Conservation (phyloP, 768 basidiomycete species). For the Russula compacta region DNA sequence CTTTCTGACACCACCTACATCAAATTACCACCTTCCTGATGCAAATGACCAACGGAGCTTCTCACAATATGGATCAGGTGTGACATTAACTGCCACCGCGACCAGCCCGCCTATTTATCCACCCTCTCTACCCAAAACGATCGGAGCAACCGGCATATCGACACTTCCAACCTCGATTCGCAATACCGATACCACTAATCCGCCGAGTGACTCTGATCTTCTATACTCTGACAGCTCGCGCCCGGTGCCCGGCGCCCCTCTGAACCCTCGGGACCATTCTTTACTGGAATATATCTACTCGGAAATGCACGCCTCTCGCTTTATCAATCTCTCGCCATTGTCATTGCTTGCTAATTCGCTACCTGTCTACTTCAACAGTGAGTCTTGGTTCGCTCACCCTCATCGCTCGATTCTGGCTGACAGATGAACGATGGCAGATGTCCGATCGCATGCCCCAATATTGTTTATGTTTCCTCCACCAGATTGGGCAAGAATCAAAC, state of each 20-base stretch:
- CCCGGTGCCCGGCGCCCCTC: not conserved
- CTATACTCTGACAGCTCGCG: not conserved
- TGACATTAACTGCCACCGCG: not conserved
- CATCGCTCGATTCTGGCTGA: not conserved
- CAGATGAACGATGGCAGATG: conserved; percentile 34
- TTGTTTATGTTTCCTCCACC: conserved; percentile 50
- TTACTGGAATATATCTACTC: conserved; percentile 55
- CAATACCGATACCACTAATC: not conserved
- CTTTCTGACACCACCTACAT: not conserved
- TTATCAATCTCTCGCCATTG: conserved; percentile 58
- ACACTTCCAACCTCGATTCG: conserved; percentile 3
- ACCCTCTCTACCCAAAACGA: not conserved
- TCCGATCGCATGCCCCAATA: conserved; percentile 57
- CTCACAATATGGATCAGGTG: not conserved
- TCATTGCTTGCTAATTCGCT: conserved; percentile 51
- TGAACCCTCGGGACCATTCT: conserved; percentile 59
- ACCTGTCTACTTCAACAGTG: conserved; percentile 55
- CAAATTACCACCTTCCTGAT: not conserved
- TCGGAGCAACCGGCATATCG: not conserved
- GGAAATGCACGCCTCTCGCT: conserved; percentile 58
- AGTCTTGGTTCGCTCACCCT: conserved; percentile 12
- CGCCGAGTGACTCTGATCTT: not conserved
- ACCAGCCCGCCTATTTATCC: not conserved
- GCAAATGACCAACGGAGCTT: not conserved
- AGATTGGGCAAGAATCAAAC: conserved; percentile 7